A percentile compares a stretch with the other conserved stretches of the same genome.
Conservation (phyloP, 2,329 filamentous ascomycete genomes). For the Dendrostoma leiphaemia region DNA sequence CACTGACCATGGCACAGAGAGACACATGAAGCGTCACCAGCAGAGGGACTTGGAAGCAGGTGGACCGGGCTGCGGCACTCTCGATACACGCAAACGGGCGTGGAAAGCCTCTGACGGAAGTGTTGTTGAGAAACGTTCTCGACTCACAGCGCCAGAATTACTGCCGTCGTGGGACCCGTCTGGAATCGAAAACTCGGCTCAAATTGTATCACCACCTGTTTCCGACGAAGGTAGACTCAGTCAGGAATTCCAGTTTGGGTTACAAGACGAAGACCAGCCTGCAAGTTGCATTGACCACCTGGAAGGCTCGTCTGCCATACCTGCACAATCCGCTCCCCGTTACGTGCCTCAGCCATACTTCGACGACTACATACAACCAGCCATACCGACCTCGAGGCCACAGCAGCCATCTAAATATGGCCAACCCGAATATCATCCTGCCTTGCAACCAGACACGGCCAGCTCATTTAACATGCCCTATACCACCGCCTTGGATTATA, state of each 20-base stretch:
- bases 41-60: slow-evolving; percentile 56
- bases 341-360: background rate
- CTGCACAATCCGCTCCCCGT: background rate
- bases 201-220: slow-evolving; percentile 13
- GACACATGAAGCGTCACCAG: slow-evolving; percentile 54
- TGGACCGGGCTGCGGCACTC: slow-evolving; percentile 45
- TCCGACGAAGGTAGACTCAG: slow-evolving; percentile 20
- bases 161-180: slow-evolving; percentile 5
- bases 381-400: background rate
- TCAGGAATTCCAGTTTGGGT: slow-evolving; percentile 18
- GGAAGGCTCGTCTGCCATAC: background rate
- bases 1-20: slow-evolving; percentile 37
- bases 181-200: slow-evolving; percentile 1
- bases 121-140: slow-evolving; percentile 44
- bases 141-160: slow-evolving; percentile 4
- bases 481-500: slow-evolving; percentile 61
- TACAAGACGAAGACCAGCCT: slow-evolving; percentile 23
- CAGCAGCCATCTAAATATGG: slow-evolving; percentile 24
- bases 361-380: background rate
- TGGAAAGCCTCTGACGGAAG: slow-evolving; percentile 54
- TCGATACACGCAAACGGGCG: slow-evolving; percentile 54
- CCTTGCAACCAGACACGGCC: slow-evolving; percentile 60
- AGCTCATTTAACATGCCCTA: slow-evolving; percentile 66
- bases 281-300: background rate
- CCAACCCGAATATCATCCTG: slow-evolving; percentile 46